Base-by-base conservation (phyloP, 2,329 filamentous ascomycete species). In the Endocalyx cinctus region DNA sequence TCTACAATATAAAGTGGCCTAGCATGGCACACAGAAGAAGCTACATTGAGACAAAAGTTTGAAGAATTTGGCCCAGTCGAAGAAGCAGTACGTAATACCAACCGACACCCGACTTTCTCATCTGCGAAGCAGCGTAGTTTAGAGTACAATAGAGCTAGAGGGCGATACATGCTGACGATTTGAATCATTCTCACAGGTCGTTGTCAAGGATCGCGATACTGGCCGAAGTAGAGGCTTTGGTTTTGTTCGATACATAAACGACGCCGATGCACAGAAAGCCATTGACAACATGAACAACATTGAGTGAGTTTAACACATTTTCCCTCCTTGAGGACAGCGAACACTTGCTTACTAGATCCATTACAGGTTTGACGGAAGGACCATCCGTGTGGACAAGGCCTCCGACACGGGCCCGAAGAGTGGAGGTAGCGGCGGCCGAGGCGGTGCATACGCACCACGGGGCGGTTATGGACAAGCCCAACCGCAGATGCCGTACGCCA, bases 191-290 rank as follows among this genome's bases (percentile, higher is more conserved):
- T 15, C 39, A 30, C 51, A 97, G 90, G 86, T 95, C 43, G 90
- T 98, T 49, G 89, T 97, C 54, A 97, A 95, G 70, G 90, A 98
- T 64, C 87, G 89, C 55, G 90, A 97, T 59, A 96, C 90, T 55
- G 86, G 87, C 53, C 87, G 90, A 62, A 96, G 89, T 73, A 87
- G 92, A 62, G 92, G 92, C 41, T 98, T 97, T 62, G 92, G 92
- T 29, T 97, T 97, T 62, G 90, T 98, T 45, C 85, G 89, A 51
- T 98, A 90, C 66, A 67, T 77, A 32, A 78, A 79, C 46, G 86
- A 89, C 46, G 65, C 70, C 28, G 84, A 89, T 62, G 86, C 87
- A 42, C 79, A 88, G 54, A 73, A 74, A 47, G 87, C 87, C 27
- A 90, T 90, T 59, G 62, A 70, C 28, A 69, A 70, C 46, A 89